Percentiles rank a stretch among this genome's conserved stretches.
Conservation (phyloP, 2,329 filamentous ascomycete genomes). For the Epicoccum nigrum region DNA sequence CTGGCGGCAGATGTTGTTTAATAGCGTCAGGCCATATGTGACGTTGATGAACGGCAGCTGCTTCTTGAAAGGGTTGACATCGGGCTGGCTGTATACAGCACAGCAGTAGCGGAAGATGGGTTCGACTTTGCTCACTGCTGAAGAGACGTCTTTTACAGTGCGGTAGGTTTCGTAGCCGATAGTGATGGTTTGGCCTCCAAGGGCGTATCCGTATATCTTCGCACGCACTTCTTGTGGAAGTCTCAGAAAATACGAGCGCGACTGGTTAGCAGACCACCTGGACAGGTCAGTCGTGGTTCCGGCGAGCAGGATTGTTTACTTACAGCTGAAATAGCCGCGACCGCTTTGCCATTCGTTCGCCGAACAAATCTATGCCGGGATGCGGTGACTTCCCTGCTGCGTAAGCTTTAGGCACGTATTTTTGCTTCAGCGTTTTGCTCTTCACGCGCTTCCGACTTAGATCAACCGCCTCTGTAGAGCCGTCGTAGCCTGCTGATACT, state of each 20-base stretch:
- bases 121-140: not conserved
- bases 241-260: slow-evolving; percentile 30
- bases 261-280: slow-evolving; percentile 36
- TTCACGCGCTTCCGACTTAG: slow-evolving; percentile 16
- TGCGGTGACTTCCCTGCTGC: slow-evolving; percentile 15
- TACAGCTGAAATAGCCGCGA: slow-evolving; percentile 25
- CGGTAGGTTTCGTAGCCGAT: slow-evolving; percentile 34
- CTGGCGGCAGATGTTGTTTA: slow-evolving; percentile 38
- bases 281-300: not conserved
- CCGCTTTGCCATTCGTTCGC: slow-evolving; percentile 12
- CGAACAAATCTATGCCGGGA: slow-evolving; percentile 17
- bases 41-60: slow-evolving; percentile 10
- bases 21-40: slow-evolving; percentile 20
- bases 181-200: slow-evolving; percentile 35
- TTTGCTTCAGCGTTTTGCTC: slow-evolving; percentile 13
- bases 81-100: slow-evolving; percentile 18
- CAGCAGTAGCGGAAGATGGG: slow-evolving; percentile 34
- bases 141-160: not conserved
- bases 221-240: slow-evolving; percentile 32
- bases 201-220: slow-evolving; percentile 27
- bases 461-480: slow-evolving; percentile 15
- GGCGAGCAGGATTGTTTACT: not conserved
- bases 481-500: not conserved
- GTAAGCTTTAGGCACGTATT: slow-evolving; percentile 23
- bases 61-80: slow-evolving; percentile 20